Evolutionary conservation across 1,139 yeast species (phyloP).

Genomic region (Hemisphaericaspora xylanilytica): DNA sequence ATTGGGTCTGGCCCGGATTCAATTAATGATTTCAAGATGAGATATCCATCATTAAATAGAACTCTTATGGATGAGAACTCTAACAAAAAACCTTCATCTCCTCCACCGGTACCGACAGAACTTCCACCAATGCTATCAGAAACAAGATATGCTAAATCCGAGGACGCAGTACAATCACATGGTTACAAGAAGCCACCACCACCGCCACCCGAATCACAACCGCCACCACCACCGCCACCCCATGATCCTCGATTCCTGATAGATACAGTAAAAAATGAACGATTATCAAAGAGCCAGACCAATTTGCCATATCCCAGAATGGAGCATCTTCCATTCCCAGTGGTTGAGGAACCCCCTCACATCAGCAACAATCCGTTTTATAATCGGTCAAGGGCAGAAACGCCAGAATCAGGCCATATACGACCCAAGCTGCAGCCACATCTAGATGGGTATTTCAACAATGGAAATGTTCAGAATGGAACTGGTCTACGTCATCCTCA

Average conservation of each 20-base stretch:
- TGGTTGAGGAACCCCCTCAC: not conserved
- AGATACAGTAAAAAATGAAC: not conserved
- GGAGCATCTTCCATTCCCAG: slow-evolving; percentile 3
- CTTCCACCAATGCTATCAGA: slow-evolving; percentile 1
- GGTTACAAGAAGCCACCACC: slow-evolving; percentile 2
- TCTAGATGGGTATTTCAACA: not conserved
- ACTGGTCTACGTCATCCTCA: slow-evolving; percentile 1
- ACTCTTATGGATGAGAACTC: not conserved
- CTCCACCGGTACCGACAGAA: slow-evolving; percentile 7
- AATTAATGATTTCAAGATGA: slow-evolving; percentile 8
- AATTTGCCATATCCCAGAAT: slow-evolving; percentile 4
- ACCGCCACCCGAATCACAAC: slow-evolving; percentile 6
- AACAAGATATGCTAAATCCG: slow-evolving; percentile 1
- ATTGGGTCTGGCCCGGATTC: slow-evolving; percentile 2
- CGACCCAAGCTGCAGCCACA: not conserved
- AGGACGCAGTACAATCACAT: not conserved
- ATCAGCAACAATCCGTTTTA: not conserved
- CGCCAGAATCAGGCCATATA: slow-evolving; percentile 9
- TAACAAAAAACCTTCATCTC: slow-evolving; percentile 3
- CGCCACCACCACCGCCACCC: slow-evolving; percentile 5
- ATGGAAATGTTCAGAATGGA: not conserved
- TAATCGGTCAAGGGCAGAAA: slow-evolving; percentile 5
- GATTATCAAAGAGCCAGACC: not conserved
- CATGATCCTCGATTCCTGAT: not conserved
- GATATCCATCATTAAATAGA: slow-evolving; percentile 11